These are phyloP conservation scores for Ambrosia trifida DNA, from an alignment of 129 eudicot genomes.

Conservation along the genomic window DNA sequence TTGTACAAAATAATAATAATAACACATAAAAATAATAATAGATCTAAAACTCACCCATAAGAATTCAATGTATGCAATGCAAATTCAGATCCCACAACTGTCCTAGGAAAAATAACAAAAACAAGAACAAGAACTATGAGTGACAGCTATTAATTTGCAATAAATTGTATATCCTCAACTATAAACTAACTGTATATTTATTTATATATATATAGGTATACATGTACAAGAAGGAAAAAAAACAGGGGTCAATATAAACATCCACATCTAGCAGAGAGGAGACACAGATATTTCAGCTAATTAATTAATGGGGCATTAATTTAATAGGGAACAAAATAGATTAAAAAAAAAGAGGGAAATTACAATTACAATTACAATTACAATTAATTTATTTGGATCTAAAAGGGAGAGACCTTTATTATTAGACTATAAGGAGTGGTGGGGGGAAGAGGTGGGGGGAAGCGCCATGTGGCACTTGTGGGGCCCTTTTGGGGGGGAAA, in stretches of 20 bases:
- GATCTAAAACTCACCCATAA: constrained; percentile 34
- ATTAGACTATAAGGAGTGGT: too few relatives aligned
- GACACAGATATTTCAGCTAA: constrained; percentile 25
- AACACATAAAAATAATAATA: constrained; percentile 9
- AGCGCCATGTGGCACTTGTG: too few relatives aligned
- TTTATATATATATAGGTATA: not conserved
- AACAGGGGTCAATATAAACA: constrained; percentile 32
- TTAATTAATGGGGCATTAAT: constrained; percentile 24
- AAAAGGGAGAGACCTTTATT: constrained; percentile 19
- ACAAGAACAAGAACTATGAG: constrained; percentile 14
- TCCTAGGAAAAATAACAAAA: constrained; percentile 27
- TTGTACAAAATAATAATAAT: not conserved
- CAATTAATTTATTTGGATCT: constrained; percentile 25
- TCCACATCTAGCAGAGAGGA: constrained; percentile 24
- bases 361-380: constrained; percentile 16
- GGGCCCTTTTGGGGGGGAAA: too few relatives aligned
- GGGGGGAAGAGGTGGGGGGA: too few relatives aligned
- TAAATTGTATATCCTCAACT: constrained; percentile 28
- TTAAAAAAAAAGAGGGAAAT: constrained; percentile 2
- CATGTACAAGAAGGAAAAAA: not conserved
- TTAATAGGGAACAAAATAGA: constrained; percentile 23
- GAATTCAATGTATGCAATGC: constrained; percentile 17
- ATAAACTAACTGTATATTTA: constrained; percentile 22
- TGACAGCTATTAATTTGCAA: constrained; percentile 28
- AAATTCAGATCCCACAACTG: constrained; percentile 41